Base-by-base conservation (phyloP, 768 basidiomycete species). In the Dendrothele bispora region DNA sequence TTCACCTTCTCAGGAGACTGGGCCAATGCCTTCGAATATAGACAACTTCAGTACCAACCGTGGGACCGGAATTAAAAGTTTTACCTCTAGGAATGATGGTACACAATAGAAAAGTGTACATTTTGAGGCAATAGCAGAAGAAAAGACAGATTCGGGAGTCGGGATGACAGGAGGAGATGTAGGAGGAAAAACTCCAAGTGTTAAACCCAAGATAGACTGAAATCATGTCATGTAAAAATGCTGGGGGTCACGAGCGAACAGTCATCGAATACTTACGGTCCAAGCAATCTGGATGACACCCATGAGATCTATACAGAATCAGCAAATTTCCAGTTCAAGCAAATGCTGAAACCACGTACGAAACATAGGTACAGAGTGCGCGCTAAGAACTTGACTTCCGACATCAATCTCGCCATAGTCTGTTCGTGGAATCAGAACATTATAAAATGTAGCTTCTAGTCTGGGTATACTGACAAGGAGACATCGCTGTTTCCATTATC, bases 21-120 rank as follows among this genome's bases (percentile, higher is more conserved):
- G 15, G 48, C 20, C 51, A 44, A 43, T 39, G 44, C 15, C 17
- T 41, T 21, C 17, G 38, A 25, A 15, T n/a, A 26, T n/a, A 30
- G 18, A n/a, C 27, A 27, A 21, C 39, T 5, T 25, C 18, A 15
- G n/a, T 8, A 25, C 2, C 28, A 20, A 26, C 5, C 6, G 20
- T 15, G 12, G 5, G 22, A 43, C 25, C 25, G 32, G 24, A 22
- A 17, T 18, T 12, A 38, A 10, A 26, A 38, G 4, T 17, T 21
- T 38, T 38, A 64, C 64, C 56, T 66, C 64, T 24, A 63, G 40
- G 39, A 64, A 60, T 15, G 30, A 44, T 3, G 64, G 64, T 2
- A 60, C 52, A 38, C 49, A 50, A 22, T 54, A 49, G 7, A 61
- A 32, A 17, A 58, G 39, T 7, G 58, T 54, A 34, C 56, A 54